Evolutionary conservation across 2,329 filamentous ascomycete genomes (phyloP).

Genomic region (Aspergillus tamarii): DNA sequence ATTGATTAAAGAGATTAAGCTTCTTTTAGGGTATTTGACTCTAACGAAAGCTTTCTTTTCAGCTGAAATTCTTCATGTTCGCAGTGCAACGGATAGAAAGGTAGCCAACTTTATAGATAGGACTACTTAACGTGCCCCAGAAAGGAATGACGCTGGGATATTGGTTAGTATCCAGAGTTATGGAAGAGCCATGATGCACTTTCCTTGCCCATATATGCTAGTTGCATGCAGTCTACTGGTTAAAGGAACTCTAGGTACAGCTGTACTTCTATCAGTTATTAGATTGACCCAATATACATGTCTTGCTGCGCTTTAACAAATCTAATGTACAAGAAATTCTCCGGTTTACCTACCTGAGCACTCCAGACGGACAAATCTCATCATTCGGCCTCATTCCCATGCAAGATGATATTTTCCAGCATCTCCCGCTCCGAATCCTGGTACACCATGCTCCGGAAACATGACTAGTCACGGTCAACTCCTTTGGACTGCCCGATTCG

Average conservation of each 20-base stretch:
- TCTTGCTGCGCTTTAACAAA: background rate
- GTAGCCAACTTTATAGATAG: background rate
- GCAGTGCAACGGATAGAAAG: background rate
- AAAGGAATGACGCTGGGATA: background rate
- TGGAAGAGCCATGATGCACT: background rate
- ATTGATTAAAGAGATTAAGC: background rate
- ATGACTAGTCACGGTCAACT: constrained; percentile 44
- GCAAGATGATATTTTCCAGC: background rate
- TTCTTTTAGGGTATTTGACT: background rate
- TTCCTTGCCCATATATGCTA: too few relatives aligned
- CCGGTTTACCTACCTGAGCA: background rate
- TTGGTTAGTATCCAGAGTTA: background rate
- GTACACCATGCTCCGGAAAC: constrained; percentile 38
- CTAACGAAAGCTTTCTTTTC: background rate
- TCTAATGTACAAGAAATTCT: background rate
- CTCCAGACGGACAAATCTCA: background rate
- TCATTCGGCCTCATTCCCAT: background rate
- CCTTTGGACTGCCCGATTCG: constrained; percentile 68
- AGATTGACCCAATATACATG: too few relatives aligned
- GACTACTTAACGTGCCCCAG: background rate
- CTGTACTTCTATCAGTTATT: too few relatives aligned
- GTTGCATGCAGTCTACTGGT: too few relatives aligned
- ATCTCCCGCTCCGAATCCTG: background rate
- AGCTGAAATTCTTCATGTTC: background rate
- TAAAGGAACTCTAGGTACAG: too few relatives aligned